Conservation (phyloP, 1,284 basidiomycete genomes). For the Sanghuangporus sanghuang region DNA sequence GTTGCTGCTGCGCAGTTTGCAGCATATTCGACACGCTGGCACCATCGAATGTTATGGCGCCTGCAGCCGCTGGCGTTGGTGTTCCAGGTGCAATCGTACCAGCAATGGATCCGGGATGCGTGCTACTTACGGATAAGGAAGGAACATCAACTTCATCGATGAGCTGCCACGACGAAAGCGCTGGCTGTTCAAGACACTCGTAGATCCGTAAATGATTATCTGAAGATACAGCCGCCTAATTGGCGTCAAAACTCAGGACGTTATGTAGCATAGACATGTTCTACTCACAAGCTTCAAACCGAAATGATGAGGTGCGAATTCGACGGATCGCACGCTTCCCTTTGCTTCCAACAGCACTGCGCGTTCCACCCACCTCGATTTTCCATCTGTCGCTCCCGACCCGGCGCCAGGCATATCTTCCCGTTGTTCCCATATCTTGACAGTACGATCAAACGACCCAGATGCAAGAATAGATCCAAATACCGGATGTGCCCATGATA, state of each 20-base stretch:
- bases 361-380: constrained; percentile 64
- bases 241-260: not conserved
- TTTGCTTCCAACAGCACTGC: constrained; percentile 76
- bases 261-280: not conserved
- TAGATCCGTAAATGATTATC: constrained; percentile 86
- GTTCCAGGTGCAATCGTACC: constrained; percentile 55
- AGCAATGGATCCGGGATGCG: constrained; percentile 39
- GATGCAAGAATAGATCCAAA: constrained; percentile 84
- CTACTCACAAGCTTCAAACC: constrained; percentile 77
- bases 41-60: constrained; percentile 41
- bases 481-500: constrained; percentile 89
- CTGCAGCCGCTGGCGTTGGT: constrained; percentile 53
- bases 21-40: constrained; percentile 54
- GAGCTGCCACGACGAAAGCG: constrained; percentile 75
- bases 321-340: constrained; percentile 77
- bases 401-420: constrained; percentile 25
- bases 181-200: constrained; percentile 83
- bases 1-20: constrained; percentile 36
- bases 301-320: constrained; percentile 82
- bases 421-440: constrained; percentile 84
- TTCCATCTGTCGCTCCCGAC: constrained; percentile 17
- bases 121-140: constrained; percentile 41
- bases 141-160: constrained; percentile 76
- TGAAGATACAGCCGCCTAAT: constrained; percentile 78
- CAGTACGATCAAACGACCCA: constrained; percentile 81